Evolutionary conservation across 2,329 filamentous ascomycete species (phyloP).

Genomic region (Microdochium paspali): DNA sequence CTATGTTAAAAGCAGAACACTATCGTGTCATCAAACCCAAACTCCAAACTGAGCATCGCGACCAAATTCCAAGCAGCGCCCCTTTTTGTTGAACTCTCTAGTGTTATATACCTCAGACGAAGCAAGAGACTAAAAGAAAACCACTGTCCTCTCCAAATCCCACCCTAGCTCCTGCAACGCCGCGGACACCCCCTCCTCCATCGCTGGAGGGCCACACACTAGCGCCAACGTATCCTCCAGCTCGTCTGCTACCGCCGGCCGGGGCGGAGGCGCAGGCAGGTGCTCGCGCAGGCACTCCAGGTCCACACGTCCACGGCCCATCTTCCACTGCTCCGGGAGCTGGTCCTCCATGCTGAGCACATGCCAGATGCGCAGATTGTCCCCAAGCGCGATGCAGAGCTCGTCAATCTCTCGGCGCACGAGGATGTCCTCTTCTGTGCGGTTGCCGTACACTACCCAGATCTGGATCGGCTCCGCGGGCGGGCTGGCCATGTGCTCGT

Average conservation of each 20-base stretch:
- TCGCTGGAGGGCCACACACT: constrained; percentile 66
- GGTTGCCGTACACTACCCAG: constrained; percentile 70
- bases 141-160: neutral
- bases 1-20: neutral
- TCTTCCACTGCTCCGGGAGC: constrained; percentile 55
- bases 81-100: neutral
- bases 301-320: constrained; percentile 58
- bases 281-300: constrained; percentile 41
- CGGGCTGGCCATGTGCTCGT: constrained; percentile 28
- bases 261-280: neutral
- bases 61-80: neutral
- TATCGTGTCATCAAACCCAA: neutral
- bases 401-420: constrained; percentile 63
- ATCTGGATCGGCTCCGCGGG: constrained; percentile 55
- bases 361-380: constrained; percentile 48
- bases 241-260: constrained; percentile 16
- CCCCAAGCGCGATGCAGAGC: constrained; percentile 47
- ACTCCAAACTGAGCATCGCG: neutral
- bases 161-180: constrained; percentile 19
- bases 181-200: constrained; percentile 54
- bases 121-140: neutral
- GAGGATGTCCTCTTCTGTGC: constrained; percentile 71
- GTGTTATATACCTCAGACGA: neutral
- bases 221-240: constrained; percentile 51
- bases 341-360: constrained; percentile 16